Conservation (phyloP, 768 basidiomycete genomes). For the Termitomyces sp. region DNA sequence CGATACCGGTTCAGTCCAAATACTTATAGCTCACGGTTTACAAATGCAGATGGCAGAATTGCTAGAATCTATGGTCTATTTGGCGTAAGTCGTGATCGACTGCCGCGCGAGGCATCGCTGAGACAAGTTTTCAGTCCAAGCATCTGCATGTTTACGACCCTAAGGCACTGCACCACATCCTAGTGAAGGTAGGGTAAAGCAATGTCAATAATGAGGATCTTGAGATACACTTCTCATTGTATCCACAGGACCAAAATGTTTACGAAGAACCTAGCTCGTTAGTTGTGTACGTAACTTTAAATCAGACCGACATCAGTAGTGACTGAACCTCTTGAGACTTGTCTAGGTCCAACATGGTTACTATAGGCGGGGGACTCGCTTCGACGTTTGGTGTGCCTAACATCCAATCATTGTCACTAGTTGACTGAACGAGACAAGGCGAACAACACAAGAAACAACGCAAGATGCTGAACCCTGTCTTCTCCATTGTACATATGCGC, state of each 20-base stretch:
- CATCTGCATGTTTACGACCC: slow-evolving; percentile 35
- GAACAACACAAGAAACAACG: slow-evolving; percentile 10
- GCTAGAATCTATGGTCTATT: slow-evolving; percentile 2
- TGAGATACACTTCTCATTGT: not conserved
- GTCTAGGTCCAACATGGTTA: not conserved
- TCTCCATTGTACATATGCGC: slow-evolving; percentile 9
- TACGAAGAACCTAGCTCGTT: slow-evolving; percentile 2
- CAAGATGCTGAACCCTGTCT: slow-evolving; percentile 11
- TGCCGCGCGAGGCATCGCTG: not conserved
- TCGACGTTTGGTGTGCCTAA: not conserved
- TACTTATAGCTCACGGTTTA: not conserved
- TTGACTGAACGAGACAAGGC: not conserved
- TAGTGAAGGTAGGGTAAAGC: slow-evolving; percentile 24
- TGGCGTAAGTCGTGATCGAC: not conserved
- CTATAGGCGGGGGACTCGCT: not conserved
- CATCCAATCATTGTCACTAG: not conserved
- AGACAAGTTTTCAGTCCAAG: slow-evolving; percentile 14
- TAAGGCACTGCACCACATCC: slow-evolving; percentile 31
- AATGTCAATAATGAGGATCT: slow-evolving; percentile 15
- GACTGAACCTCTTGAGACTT: not conserved
- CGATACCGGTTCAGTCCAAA: not conserved
- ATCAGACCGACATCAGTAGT: no score
- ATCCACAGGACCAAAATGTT: slow-evolving; percentile 2
- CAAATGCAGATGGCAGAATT: not conserved
- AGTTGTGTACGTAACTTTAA: not conserved